phyloP scores from a whole-genome alignment of 2,329 filamentous ascomycete species.

The Cordyceps cicadae region DNA sequence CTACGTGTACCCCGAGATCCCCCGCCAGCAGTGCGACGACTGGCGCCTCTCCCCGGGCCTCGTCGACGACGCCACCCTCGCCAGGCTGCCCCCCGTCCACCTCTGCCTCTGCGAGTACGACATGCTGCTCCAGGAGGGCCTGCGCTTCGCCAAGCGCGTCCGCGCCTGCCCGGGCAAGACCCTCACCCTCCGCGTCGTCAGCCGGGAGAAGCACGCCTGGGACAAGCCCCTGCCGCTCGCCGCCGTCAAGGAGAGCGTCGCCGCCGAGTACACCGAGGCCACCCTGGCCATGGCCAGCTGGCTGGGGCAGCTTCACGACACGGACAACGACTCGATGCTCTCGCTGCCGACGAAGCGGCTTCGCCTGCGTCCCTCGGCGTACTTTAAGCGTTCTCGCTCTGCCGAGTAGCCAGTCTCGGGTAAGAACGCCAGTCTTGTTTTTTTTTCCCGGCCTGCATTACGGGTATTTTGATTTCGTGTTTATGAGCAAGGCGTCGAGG shows the following conservation, averaged over 20 bases:
- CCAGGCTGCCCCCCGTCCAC: constrained; percentile 45
- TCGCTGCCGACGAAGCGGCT: constrained; percentile 27
- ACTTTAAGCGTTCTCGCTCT: constrained; percentile 7
- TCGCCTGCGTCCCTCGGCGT: constrained; percentile 19
- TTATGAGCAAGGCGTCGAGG: constrained; percentile 2
- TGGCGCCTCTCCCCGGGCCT: constrained; percentile 51
- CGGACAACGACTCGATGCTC: constrained; percentile 27
- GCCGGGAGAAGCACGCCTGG: constrained; percentile 40
- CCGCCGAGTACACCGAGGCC: constrained; percentile 38
- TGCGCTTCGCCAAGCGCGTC: constrained; percentile 53
- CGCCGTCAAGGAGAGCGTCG: constrained; percentile 34
- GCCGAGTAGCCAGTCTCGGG: neutral
- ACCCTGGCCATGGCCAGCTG: constrained; percentile 33
- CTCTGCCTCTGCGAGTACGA: constrained; percentile 57
- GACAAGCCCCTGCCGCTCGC: constrained; percentile 37
- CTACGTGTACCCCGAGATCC: constrained; percentile 47
- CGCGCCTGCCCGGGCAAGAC: constrained; percentile 21
- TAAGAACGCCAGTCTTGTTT: neutral
- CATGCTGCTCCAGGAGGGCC: constrained; percentile 54
- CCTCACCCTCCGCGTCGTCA: constrained; percentile 34
- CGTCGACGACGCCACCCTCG: constrained; percentile 44
- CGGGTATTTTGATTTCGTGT: neutral
- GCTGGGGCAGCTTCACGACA: constrained; percentile 31
- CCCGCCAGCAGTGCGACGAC: constrained; percentile 37
- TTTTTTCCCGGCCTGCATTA: neutral